Evolutionary conservation across 805 yeast genomes (phyloP), one percentile per base, ranked within the genome.

Genomic region (Lipomyces japonicus): DNA sequence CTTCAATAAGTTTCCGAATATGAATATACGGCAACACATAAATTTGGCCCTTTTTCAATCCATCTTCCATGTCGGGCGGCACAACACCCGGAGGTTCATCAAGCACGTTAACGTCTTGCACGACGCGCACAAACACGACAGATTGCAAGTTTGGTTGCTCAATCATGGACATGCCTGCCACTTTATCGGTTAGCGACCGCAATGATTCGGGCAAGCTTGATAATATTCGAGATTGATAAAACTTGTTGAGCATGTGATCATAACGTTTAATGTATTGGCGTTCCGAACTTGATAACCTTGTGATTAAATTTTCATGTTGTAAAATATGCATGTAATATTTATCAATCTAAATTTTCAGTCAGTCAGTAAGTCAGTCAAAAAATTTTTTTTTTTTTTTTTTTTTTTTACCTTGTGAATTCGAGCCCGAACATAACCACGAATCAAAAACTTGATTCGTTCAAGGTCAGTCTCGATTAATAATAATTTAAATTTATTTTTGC

Each of bases 401-500:
- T 21, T 12, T 10, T 46, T 4, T 23, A 58, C 63, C 51, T 63
- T 65, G 40, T 64, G 69, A 48, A 89, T 66, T 50, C 98, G 73
- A 4, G 91, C 77, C 54, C 98, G 75, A 30, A 90, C 71, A 65
- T 88, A 91, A 12, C 87, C 76, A 44, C 97, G 70, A n/a, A 90
- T 73, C 31, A 91, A 67, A 64, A 83, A 93, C 61, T 83, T 87
- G 26, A 88, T 78, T 49, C 98, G 71, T 61, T 93, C 97, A 22
- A 93, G 75, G 60, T 93, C 97, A 12, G 95, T 84, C 63, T 93
- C 98, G 59, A 91, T 82, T 22, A 95, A 78, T 71, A 93, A 79
- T 40, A 90, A 71, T 50, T 86, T 83, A 50, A 91, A 68, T 63
- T 90, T 90, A 67, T 82, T 81, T 54, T 83, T 86, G 2, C 38